Evolutionary conservation across 2,329 filamentous ascomycete species (phyloP).

Genomic region (Cladosporium sp.): DNA sequence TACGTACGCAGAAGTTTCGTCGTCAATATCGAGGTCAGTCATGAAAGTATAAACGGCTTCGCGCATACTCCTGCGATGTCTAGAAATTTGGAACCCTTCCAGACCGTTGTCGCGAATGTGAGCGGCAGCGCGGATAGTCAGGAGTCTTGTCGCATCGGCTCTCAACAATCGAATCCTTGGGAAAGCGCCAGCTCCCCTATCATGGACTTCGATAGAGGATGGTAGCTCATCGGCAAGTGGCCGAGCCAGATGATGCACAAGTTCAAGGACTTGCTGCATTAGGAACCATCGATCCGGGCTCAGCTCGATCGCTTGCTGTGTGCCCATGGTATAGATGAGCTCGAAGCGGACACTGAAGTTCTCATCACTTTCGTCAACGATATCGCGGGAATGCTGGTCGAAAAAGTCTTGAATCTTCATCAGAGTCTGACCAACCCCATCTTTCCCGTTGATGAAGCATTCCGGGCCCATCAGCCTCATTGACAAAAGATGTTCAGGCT

Average conservation of each 20-base stretch:
- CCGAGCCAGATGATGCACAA: conserved; percentile 18
- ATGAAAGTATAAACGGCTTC: conserved; percentile 17
- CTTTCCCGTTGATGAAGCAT: conserved; percentile 44
- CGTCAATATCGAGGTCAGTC: conserved; percentile 7
- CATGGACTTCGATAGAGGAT: conserved; percentile 14
- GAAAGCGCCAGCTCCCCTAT: conserved; percentile 32
- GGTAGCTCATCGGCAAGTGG: conserved; percentile 12
- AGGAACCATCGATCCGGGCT: conserved; percentile 36
- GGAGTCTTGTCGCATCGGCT: conserved; percentile 28
- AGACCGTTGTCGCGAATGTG: conserved; percentile 29
- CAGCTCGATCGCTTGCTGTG: conserved; percentile 35
- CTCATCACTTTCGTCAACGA: conserved; percentile 56
- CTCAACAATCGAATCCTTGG: conserved; percentile 54
- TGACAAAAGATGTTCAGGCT: conserved; percentile 60
- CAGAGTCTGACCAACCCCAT: conserved; percentile 42
- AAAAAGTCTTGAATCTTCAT: conserved; percentile 48
- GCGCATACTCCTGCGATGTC: conserved; percentile 13
- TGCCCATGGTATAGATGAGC: conserved; percentile 40
- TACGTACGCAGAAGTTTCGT: conserved; percentile 9
- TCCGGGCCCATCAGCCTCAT: conserved; percentile 59
- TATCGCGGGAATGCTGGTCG: conserved; percentile 47
- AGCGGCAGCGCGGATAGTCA: conserved; percentile 26
- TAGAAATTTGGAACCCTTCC: conserved; percentile 15
- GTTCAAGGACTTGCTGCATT: conserved; percentile 31
- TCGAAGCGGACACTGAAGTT: conserved; percentile 38